These are phyloP conservation scores for Ulmus americana DNA, from an alignment of 331 rosid species.

Conservation along the genomic window DNA sequence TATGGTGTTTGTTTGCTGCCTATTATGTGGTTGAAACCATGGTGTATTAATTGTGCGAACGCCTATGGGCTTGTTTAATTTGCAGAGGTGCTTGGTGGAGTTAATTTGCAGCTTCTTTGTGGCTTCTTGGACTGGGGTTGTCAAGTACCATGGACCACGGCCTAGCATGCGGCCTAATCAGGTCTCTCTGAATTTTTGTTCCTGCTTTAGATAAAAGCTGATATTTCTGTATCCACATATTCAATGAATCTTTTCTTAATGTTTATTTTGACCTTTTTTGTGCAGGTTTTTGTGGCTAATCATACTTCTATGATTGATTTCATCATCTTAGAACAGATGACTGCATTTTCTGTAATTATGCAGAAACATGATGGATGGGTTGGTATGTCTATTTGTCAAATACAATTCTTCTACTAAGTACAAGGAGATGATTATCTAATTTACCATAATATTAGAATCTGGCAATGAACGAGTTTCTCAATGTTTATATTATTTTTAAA, in stretches of 20 bases:
- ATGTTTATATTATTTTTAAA: background rate
- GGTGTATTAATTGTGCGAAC: background rate
- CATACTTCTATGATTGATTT: constrained; percentile 99
- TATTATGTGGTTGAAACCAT: constrained; percentile 8
- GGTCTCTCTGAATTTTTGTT: constrained; percentile 31
- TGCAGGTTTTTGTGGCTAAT: constrained; percentile 93
- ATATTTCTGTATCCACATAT: constrained; percentile 12
- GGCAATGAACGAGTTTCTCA: background rate
- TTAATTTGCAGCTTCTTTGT: constrained; percentile 93
- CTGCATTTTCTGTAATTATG: constrained; percentile 97
- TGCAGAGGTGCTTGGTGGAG: constrained; percentile 89
- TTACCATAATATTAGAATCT: background rate
- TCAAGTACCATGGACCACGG: constrained; percentile 93
- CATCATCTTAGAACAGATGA: constrained; percentile 95
- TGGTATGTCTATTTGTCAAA: constrained; percentile 49
- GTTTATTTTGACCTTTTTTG: constrained; percentile 20
- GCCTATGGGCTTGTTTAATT: constrained; percentile 11
- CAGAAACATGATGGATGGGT: constrained; percentile 99
- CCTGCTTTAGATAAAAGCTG: background rate
- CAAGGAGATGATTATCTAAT: background rate
- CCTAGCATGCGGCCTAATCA: constrained; percentile 83
- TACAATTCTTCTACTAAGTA: background rate
- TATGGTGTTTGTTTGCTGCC: background rate
- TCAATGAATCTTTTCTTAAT: constrained; percentile 12
- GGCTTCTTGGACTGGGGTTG: constrained; percentile 99